A percentile compares a stretch with the other conserved stretches of the same genome.
phyloP scores from a whole-genome alignment of 441 rosid genomes.

The Adansonia rubrostipa region DNA sequence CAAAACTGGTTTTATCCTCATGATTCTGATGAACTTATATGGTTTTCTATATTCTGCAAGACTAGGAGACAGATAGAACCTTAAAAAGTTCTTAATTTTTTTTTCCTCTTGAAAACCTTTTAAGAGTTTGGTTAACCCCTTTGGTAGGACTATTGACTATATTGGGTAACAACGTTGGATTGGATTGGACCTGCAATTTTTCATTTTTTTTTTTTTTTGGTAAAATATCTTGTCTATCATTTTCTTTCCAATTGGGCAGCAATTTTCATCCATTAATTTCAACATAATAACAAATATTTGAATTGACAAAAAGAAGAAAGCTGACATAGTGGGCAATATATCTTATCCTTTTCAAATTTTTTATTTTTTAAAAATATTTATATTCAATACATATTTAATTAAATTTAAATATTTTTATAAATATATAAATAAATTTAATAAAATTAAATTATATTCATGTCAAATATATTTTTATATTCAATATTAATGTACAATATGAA shows the following conservation, averaged over 20 bases:
- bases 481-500: too few species aligned
- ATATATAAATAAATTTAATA: too few species aligned
- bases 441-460: too few species aligned
- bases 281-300: not conserved
- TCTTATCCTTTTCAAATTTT: not conserved
- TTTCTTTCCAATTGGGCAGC: not conserved
- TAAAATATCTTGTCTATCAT: not conserved
- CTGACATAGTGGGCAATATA: too few species aligned
- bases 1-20: constrained; percentile 18
- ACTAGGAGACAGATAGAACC: constrained; percentile 7
- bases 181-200: too few species aligned
- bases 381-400: too few species aligned
- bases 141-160: not conserved
- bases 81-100: not conserved
- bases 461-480: too few species aligned
- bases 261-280: not conserved
- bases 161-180: too few species aligned
- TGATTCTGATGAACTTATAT: constrained; percentile 37
- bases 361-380: not conserved
- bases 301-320: not conserved
- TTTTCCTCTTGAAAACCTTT: not conserved
- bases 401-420: too few species aligned
- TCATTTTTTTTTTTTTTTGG: too few species aligned
- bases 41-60: constrained; percentile 12
- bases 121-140: not conserved